Base-by-base conservation (phyloP, 148 eudicot genomes). In the Rhododendron molle region DNA sequence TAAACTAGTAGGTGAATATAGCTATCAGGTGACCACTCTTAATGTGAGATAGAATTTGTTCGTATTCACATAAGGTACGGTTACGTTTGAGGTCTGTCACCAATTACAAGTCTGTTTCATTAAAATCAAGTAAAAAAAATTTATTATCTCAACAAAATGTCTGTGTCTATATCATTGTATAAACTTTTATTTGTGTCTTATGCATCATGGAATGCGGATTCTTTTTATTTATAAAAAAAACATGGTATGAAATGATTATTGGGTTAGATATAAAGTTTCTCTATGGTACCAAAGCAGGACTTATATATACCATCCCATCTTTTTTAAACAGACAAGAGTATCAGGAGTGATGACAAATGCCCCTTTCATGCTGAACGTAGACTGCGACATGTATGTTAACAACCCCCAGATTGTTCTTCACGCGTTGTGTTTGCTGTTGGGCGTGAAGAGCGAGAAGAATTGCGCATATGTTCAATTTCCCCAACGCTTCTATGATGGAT, bases 321-420 rank as follows among this genome's bases (percentile, higher is more conserved):
- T 38, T 38, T 38, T 38, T 38, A 38, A 38, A 26, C 88, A 90
- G 92, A 65, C 85, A 4, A 83, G 92, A 87, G 88, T 90, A 0
- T 90, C 92, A 8, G 90, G 90, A 67, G 79, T 87, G 73, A 89
- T 90, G 92, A 90, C 92, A 71, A 90, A 90, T 86, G 92, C 92
- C 5, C 89, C 92, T 0, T 56, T 87, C 76, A 86, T 89, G 83
- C 78, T 90, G 72, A 90, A 89, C 46, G 88, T 90, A 6, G 90
- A 90, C 23, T 90, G 90, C 73, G 90, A 90, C 76, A 90, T 90
- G 92, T 84, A 62, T 36, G 84, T 80, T 18, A 90, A 90, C 52
- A 84, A 90, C 43, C 91, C 92, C 34, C 78, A 81, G 86, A 38
- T 82, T 5, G 36, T 84, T 72, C 87, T 81, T 3, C 90, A 85